Evolutionary conservation across 176 grass and related monocot genomes (phyloP).

Genomic region (Lolium multiflorum): DNA sequence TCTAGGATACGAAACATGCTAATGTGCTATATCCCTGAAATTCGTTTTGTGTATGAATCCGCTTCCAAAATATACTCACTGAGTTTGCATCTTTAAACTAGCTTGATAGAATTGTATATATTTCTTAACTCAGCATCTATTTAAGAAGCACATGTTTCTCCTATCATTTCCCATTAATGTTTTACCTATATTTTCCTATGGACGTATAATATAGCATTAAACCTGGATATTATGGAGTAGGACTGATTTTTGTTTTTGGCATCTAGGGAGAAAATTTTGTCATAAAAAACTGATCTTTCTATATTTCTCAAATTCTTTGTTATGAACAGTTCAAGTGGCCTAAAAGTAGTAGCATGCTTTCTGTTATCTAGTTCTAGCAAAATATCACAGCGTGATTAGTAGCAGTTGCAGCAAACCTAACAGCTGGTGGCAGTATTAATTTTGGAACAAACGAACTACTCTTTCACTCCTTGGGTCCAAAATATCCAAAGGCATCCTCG

Average conservation of each 20-base stretch:
- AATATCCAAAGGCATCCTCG: conserved; percentile 7
- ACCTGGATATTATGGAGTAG: too few species aligned
- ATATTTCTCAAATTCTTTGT: background rate
- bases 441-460: conserved; percentile 37
- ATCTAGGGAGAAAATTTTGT: background rate
- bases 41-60: background rate
- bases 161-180: background rate
- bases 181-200: too few species aligned
- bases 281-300: background rate
- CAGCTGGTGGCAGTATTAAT: background rate
- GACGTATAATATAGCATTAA: too few species aligned
- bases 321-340: background rate
- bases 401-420: conserved; percentile 27
- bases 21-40: too few species aligned
- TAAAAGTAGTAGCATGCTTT: background rate
- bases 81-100: background rate
- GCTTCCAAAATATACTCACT: background rate
- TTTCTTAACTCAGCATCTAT: background rate
- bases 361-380: background rate
- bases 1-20: background rate
- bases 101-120: background rate
- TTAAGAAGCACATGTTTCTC: background rate
- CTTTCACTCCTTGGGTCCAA: conserved; percentile 25
- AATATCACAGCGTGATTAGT: background rate
- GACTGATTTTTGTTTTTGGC: background rate